These are phyloP conservation scores for Colletotrichum camelliae DNA, from an alignment of 2,329 filamentous ascomycete genomes.

Conservation along the genomic window DNA sequence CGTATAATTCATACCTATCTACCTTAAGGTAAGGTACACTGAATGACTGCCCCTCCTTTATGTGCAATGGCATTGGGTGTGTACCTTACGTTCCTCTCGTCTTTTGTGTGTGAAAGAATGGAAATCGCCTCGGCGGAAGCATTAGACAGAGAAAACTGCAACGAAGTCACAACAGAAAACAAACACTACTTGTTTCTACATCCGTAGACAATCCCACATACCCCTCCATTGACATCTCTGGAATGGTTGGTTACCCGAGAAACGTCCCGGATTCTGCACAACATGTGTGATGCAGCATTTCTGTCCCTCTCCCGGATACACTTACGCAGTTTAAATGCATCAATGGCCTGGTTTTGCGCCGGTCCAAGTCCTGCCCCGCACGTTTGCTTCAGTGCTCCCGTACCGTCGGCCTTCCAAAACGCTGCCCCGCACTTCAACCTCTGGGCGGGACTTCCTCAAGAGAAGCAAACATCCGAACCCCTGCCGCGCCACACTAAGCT, in stretches of 20 bases:
- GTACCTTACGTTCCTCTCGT: background rate
- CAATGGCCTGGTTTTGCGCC: background rate
- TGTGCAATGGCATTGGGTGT: background rate
- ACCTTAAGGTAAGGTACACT: no score
- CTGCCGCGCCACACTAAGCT: slow-evolving; percentile 6
- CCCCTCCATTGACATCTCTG: background rate
- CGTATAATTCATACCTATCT: no score
- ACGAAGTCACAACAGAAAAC: background rate
- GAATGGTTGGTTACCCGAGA: background rate
- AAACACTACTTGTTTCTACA: background rate
- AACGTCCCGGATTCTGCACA: slow-evolving; percentile 3
- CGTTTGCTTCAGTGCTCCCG: slow-evolving; percentile 2
- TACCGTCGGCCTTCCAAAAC: background rate
- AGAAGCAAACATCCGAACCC: background rate
- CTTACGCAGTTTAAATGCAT: background rate
- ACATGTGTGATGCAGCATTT: slow-evolving; percentile 3
- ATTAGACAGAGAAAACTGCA: no score
- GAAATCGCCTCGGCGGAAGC: background rate
- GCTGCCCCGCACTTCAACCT: slow-evolving; percentile 4
- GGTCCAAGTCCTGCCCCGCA: slow-evolving; percentile 12
- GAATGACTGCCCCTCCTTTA: background rate
- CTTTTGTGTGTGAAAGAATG: background rate
- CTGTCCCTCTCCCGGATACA: background rate
- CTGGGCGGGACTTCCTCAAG: background rate
- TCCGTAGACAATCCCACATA: background rate